A percentile compares a stretch with the other conserved stretches of the same genome.
Conservation (phyloP, 2,329 filamentous ascomycete species). For the Hypoxylon sp. region DNA sequence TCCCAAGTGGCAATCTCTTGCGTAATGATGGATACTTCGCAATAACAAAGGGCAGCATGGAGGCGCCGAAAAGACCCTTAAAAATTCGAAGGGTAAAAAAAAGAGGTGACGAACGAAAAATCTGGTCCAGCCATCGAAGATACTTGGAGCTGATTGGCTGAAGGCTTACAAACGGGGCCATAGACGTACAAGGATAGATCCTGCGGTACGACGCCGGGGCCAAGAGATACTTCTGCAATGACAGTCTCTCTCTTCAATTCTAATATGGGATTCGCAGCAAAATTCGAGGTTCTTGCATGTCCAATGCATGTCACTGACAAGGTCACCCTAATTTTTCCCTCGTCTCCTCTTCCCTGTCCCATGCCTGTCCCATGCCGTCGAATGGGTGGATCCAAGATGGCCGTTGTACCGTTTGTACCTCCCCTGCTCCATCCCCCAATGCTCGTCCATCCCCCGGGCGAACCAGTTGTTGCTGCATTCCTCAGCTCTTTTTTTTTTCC, state of each 20-base stretch:
- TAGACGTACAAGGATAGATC: conserved; percentile 37
- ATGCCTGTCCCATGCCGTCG: conserved; percentile 17
- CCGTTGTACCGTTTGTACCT: conserved; percentile 39
- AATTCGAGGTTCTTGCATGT: conserved; percentile 21
- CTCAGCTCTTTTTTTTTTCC: conserved; percentile 34
- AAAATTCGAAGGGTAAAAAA: conserved; percentile 32
- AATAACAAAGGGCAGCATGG: conserved; percentile 24
- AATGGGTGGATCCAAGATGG: conserved; percentile 24
- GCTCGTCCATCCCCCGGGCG: conserved; percentile 33
- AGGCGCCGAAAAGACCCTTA: conserved; percentile 37
- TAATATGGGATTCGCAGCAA: conserved; percentile 38
- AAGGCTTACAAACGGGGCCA: conserved; percentile 38
- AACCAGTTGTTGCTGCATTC: conserved; percentile 25
- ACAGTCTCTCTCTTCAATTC: conserved; percentile 31
- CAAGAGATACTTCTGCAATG: conserved; percentile 29
- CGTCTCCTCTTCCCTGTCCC: conserved; percentile 16
- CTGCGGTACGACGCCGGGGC: conserved; percentile 26
- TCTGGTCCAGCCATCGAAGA: conserved; percentile 31
- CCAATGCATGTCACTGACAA: conserved; percentile 38
- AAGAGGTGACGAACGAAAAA: conserved; percentile 33
- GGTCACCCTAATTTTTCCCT: conserved; percentile 35
- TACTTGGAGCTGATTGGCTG: conserved; percentile 28
- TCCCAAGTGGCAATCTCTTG: conserved; percentile 37
- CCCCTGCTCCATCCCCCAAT: conserved; percentile 28
- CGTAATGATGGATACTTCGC: conserved; percentile 37